These are phyloP conservation scores for Schizophyllum commune DNA, from an alignment of 1,284 basidiomycete species.

Conservation along the genomic window DNA sequence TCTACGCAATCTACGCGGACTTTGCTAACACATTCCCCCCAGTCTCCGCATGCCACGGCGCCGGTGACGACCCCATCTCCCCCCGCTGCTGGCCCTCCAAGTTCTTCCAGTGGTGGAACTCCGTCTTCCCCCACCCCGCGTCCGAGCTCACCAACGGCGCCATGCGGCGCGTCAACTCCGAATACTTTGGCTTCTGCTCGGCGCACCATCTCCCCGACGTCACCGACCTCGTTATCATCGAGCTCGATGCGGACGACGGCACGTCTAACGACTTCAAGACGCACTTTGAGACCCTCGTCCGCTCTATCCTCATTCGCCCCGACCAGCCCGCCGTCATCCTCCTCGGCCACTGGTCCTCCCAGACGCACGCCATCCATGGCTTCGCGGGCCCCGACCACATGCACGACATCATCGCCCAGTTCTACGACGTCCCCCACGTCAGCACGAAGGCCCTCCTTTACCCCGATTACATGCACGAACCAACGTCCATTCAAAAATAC, in stretches of 20 bases:
- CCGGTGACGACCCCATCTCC: slow-evolving; percentile 86
- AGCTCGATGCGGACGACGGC: slow-evolving; percentile 85
- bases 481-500: slow-evolving; percentile 61
- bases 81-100: slow-evolving; percentile 81
- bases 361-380: slow-evolving; percentile 70
- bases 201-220: slow-evolving; percentile 87
- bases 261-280: slow-evolving; percentile 66
- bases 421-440: slow-evolving; percentile 91
- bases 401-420: slow-evolving; percentile 86
- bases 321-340: slow-evolving; percentile 87
- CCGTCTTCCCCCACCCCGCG: slow-evolving; percentile 88
- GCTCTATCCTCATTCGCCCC: slow-evolving; percentile 80
- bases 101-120: slow-evolving; percentile 95
- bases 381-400: slow-evolving; percentile 83
- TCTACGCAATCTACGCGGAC: too few relatives aligned
- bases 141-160: slow-evolving; percentile 95
- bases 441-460: slow-evolving; percentile 80
- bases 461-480: slow-evolving; percentile 72
- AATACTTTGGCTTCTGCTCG: slow-evolving; percentile 90
- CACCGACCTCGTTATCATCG: slow-evolving; percentile 88
- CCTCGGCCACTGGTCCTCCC: slow-evolving; percentile 87
- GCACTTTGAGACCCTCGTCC: slow-evolving; percentile 86
- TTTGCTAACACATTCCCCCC: slow-evolving; percentile 5
- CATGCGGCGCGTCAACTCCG: slow-evolving; percentile 80
- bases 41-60: slow-evolving; percentile 91